Evolutionary conservation across 2,329 filamentous ascomycete genomes (phyloP), one percentile per base, ranked within the genome.

Genomic region (Trichoderma citrinoviride): DNA sequence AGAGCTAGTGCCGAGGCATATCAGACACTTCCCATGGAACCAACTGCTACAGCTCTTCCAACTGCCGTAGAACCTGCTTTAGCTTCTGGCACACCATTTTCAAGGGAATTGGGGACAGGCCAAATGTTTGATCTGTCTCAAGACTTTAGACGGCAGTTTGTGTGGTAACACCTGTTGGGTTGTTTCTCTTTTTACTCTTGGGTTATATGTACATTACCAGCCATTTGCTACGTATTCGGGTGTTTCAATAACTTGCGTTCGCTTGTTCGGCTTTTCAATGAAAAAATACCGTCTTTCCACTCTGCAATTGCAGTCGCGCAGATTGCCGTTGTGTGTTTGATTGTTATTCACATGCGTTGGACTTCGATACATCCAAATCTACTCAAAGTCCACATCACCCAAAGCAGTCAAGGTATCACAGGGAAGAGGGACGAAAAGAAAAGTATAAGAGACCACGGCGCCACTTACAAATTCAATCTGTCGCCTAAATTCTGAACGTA

Each of bases 101-200:
- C 15, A 5, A 46, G 37, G 27, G 47, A 46, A 2, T 15, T 25
- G 25, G 33, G 4, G 10, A 17, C 49, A 14, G 58, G 27, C 19
- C 40, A 62, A 6, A 37, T 62, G 23, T 62, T 62, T 46, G 58
- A 62, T 25, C 46, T 62, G 27, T 62, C 58, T 4, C 58, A 62
- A 21, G 58, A 62, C 29, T 62, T 62, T 46, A 62, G 58, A 54
- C 58, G 58, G 27, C 58, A 62, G 41, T 62, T 62, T 62, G 58
- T 62, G 25, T 62, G 58, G 58, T 62, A 62, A 14, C 2, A 1
- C 1, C 7, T 14, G 10, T 14, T 12, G 33, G 33, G 41, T 4
- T 41, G 21, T 43, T 12, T 27, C 23, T 40, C 14, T 58, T 21
- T 23, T 29, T 14, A 15, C 46, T 25, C 7, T 5, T 6, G 1